Percentiles rank a stretch among this genome's conserved stretches.
Evolutionary conservation across 768 basidiomycete species (phyloP).

Genomic region (Nidula microcarpa): DNA sequence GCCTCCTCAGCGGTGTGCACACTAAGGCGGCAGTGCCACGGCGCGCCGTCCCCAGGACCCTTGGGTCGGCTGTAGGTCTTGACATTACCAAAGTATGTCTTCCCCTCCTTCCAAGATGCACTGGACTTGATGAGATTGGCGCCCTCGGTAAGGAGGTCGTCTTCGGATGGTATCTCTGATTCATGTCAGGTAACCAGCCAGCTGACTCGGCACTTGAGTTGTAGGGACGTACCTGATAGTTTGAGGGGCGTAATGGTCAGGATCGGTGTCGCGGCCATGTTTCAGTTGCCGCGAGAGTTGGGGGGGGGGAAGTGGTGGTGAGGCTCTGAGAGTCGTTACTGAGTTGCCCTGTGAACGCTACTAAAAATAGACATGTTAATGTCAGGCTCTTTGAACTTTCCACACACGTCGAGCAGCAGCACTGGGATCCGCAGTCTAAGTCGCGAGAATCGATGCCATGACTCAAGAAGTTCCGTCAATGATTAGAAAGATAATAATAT

Average conservation of each 20-base stretch:
- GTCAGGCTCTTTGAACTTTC: too few species aligned
- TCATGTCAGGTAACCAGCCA: neutral
- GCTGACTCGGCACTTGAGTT: neutral
- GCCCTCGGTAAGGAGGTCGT: conserved; percentile 49
- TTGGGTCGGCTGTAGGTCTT: conserved; percentile 54
- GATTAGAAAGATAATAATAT: neutral
- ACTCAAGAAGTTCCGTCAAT: neutral
- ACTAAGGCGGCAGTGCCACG: conserved; percentile 70
- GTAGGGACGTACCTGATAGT: conserved; percentile 16
- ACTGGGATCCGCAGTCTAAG: too few species aligned
- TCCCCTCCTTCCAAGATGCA: conserved; percentile 64
- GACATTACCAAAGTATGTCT: conserved; percentile 54
- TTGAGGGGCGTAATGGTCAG: conserved; percentile 23
- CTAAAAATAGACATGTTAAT: too few species aligned
- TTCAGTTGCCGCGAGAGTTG: neutral
- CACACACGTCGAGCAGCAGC: too few species aligned
- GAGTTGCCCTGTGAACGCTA: too few species aligned
- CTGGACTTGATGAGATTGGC: conserved; percentile 55
- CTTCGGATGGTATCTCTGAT: conserved; percentile 61
- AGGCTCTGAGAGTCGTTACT: neutral
- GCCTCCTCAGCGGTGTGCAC: conserved; percentile 62
- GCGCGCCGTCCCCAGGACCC: conserved; percentile 48
- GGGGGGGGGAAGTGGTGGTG: neutral
- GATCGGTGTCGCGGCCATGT: conserved; percentile 9
- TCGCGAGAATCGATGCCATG: neutral